A percentile compares a stretch with the other conserved stretches of the same genome.
Evolutionary conservation across 805 yeast genomes (phyloP).

Genomic region (Maudiozyma serrabonitensis): DNA sequence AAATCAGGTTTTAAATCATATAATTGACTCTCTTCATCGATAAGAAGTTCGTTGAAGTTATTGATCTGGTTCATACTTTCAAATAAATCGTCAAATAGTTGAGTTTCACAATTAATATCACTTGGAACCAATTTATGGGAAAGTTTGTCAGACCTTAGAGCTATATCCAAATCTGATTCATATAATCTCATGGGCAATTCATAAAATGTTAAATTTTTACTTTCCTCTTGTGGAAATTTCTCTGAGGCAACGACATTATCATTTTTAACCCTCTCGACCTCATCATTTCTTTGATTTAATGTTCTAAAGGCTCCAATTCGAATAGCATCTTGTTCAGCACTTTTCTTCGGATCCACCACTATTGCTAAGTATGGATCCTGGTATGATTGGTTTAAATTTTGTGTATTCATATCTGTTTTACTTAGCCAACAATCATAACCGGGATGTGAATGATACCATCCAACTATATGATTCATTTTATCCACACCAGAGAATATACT

Average conservation of each 20-base stretch:
- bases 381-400: constrained; percentile 68
- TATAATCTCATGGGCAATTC: constrained; percentile 14
- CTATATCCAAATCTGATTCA: constrained; percentile 15
- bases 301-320: constrained; percentile 90
- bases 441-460: constrained; percentile 99
- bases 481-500: constrained; percentile 35
- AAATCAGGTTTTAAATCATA: not conserved
- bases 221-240: not conserved
- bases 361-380: constrained; percentile 90
- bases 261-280: too few relatives aligned
- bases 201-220: constrained; percentile 11
- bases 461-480: constrained; percentile 51
- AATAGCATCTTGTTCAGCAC: constrained; percentile 50
- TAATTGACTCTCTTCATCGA: not conserved
- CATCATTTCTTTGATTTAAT: constrained; percentile 24
- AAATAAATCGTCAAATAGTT: constrained; percentile 11
- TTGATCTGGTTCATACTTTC: constrained; percentile 21
- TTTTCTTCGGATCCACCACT: constrained; percentile 75
- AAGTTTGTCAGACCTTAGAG: constrained; percentile 7
- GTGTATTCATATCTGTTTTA: constrained; percentile 89
- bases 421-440: constrained; percentile 96
- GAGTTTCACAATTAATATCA: constrained; percentile 5
- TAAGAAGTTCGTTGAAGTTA: constrained; percentile 8
- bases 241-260: not conserved
- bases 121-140: constrained; percentile 6